A percentile compares a stretch with the other conserved stretches of the same genome.
phyloP scores from a whole-genome alignment of 768 basidiomycete species.

The Piloderma croceum region DNA sequence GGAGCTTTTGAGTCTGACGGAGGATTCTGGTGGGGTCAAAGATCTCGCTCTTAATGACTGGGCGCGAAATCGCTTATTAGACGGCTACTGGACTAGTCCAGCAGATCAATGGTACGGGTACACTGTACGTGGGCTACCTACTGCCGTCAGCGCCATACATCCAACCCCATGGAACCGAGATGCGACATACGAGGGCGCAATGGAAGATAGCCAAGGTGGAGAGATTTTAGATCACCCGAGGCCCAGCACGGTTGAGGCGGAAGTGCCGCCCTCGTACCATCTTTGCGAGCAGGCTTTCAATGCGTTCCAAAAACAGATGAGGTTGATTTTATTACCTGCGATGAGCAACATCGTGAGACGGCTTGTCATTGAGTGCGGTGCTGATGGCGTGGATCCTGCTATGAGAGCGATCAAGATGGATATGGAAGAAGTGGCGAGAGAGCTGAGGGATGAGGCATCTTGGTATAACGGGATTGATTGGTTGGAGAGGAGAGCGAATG shows the following conservation, averaged over 20 bases:
- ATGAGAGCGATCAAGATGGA: constrained; percentile 50
- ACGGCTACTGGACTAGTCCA: constrained; percentile 73
- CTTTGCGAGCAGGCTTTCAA: constrained; percentile 63
- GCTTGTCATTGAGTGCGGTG: constrained; percentile 57
- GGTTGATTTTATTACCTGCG: constrained; percentile 54
- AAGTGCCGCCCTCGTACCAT: constrained; percentile 52
- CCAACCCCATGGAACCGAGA: constrained; percentile 61
- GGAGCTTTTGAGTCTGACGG: constrained; percentile 38
- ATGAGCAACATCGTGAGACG: constrained; percentile 66
- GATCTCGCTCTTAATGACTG: constrained; percentile 65
- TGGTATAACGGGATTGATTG: constrained; percentile 78
- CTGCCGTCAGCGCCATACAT: constrained; percentile 30
- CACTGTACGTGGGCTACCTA: constrained; percentile 31
- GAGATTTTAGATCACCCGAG: constrained; percentile 43
- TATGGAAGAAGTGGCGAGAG: constrained; percentile 53
- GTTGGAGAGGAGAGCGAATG: constrained; percentile 45
- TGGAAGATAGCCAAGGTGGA: constrained; percentile 16
- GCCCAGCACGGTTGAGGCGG: constrained; percentile 40
- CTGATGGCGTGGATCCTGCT: constrained; percentile 41
- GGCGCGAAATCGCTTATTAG: constrained; percentile 65
- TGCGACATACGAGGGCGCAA: constrained; percentile 18
- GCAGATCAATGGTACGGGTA: constrained; percentile 61
- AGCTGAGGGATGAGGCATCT: constrained; percentile 50
- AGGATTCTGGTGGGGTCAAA: constrained; percentile 41
- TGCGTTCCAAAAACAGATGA: constrained; percentile 54